A percentile compares a stretch with the other conserved stretches of the same genome.
phyloP scores from a whole-genome alignment of 495 filamentous ascomycete genomes.

The Penicillium robsamsonii region DNA sequence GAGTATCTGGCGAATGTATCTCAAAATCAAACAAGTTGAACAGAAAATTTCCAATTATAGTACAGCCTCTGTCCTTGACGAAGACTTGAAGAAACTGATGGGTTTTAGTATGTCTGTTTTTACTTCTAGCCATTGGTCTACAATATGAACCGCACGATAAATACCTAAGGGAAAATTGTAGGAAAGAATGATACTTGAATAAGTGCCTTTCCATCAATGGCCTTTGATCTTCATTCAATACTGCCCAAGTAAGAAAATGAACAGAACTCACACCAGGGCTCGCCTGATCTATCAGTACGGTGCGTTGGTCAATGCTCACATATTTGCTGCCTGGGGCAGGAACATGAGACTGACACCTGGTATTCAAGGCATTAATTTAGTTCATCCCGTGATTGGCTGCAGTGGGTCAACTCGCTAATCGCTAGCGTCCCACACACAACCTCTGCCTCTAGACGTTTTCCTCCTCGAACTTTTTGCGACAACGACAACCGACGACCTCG shows the following conservation, averaged over 20 bases:
- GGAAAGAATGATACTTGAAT: neutral
- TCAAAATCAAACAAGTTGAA: neutral
- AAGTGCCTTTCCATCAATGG: neutral
- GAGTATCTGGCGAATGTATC: neutral
- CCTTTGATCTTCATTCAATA: neutral
- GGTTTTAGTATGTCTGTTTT: neutral
- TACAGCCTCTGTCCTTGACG: neutral
- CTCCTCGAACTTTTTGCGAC: slow-evolving; percentile 47
- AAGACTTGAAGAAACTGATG: too few species aligned
- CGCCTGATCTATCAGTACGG: too few species aligned
- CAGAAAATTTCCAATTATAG: neutral
- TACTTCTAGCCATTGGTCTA: neutral
- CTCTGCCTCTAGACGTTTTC: slow-evolving; percentile 32
- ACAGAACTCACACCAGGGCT: neutral
- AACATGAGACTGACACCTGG: slow-evolving; percentile 2
- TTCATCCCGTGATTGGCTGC: slow-evolving; percentile 15
- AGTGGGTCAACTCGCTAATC: slow-evolving; percentile 37
- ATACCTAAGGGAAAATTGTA: neutral
- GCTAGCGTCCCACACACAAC: slow-evolving; percentile 51
- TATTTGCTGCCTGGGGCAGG: neutral
- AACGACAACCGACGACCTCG: slow-evolving; percentile 50
- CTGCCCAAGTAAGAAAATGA: neutral
- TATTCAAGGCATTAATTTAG: neutral
- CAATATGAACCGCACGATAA: neutral
- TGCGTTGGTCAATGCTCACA: too few species aligned